Conservation (phyloP, 495 filamentous ascomycete genomes). For the Cercophora scortea region DNA sequence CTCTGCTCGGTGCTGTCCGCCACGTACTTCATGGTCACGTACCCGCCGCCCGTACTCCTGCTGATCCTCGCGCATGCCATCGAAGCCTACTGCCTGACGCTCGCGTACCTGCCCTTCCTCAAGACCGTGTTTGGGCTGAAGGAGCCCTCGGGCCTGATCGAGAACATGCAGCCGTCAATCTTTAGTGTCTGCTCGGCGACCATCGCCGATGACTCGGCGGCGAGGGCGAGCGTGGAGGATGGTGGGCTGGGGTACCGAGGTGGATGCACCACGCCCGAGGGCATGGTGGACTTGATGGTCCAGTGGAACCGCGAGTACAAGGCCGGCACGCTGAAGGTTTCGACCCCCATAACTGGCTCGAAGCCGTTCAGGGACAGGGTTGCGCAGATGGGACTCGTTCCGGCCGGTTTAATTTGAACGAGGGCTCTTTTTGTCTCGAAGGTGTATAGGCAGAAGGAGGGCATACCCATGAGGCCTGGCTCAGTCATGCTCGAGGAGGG, state of each 20-base stretch:
- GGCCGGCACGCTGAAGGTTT: too few species aligned
- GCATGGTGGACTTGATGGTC: constrained; percentile 42
- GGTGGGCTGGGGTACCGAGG: constrained; percentile 46
- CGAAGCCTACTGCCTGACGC: constrained; percentile 31
- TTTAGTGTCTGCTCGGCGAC: constrained; percentile 36
- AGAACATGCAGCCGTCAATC: constrained; percentile 42
- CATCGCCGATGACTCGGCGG: constrained; percentile 40
- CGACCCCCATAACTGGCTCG: too few species aligned
- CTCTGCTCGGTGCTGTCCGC: constrained; percentile 9
- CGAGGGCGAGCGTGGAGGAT: constrained; percentile 34
- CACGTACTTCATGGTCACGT: constrained; percentile 21
- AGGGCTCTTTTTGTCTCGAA: too few species aligned
- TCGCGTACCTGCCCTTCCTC: constrained; percentile 25
- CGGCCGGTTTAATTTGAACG: too few species aligned
- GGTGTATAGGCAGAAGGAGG: too few species aligned
- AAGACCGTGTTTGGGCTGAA: constrained; percentile 26
- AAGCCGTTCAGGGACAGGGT: too few species aligned
- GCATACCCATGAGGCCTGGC: too few species aligned
- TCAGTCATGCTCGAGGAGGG: too few species aligned
- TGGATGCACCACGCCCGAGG: constrained; percentile 39
- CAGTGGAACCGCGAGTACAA: constrained; percentile 33
- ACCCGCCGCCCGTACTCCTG: constrained; percentile 36
- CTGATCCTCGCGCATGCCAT: constrained; percentile 39
- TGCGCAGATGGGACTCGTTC: too few species aligned
- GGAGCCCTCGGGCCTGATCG: constrained; percentile 25